These are phyloP conservation scores for Sporothrix dimorphospora DNA, from an alignment of 2,329 filamentous ascomycete species.

Conservation along the genomic window DNA sequence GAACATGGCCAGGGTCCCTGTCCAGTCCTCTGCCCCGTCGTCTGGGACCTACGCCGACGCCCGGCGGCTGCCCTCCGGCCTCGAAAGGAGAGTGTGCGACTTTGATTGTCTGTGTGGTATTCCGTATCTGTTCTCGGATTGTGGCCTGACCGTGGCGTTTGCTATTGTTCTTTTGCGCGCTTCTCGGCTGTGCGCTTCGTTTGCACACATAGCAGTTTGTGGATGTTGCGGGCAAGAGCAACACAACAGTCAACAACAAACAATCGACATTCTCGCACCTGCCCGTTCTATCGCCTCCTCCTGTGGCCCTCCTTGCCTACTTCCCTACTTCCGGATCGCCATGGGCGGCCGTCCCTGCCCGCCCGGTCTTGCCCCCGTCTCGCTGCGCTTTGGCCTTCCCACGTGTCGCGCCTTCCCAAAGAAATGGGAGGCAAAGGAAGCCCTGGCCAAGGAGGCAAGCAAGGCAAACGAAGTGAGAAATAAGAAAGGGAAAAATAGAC, in stretches of 20 bases:
- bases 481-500: background rate
- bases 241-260: background rate
- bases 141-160: background rate
- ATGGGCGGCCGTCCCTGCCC: background rate
- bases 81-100: background rate
- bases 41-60: background rate
- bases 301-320: background rate
- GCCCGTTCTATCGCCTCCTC: background rate
- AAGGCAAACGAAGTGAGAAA: background rate
- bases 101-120: background rate
- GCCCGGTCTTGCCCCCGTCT: background rate
- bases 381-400: background rate
- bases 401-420: background rate
- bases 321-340: background rate
- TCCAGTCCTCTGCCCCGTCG: background rate
- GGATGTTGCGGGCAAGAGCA: too few relatives aligned
- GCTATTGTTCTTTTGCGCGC: background rate
- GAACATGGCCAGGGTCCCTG: too few relatives aligned
- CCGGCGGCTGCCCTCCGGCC: background rate
- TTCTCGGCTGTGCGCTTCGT: background rate
- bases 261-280: too few relatives aligned
- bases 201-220: too few relatives aligned
- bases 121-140: background rate
- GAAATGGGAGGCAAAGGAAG: background rate
- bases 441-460: background rate